These are phyloP conservation scores for Chaetomiaceae sp. DNA, from an alignment of 2,329 filamentous ascomycete genomes.

Conservation along the genomic window DNA sequence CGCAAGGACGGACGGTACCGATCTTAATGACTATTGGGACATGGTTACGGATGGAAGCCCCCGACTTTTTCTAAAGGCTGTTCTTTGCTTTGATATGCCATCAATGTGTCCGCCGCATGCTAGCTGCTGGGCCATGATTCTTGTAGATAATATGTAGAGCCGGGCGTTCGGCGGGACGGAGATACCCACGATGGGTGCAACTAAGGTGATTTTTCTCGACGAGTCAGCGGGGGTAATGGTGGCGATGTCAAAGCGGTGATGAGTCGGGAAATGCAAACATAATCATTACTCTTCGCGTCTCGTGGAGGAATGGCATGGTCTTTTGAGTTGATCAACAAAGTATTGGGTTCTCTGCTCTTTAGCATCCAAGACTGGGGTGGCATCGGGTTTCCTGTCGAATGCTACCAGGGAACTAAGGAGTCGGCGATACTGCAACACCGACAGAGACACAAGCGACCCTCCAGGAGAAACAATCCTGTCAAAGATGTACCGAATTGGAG, in stretches of 20 bases:
- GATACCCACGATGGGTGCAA: slow-evolving; percentile 21
- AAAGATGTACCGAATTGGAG: too few relatives aligned
- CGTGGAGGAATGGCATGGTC: too few relatives aligned
- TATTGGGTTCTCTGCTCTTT: too few relatives aligned
- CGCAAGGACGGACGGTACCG: slow-evolving; percentile 17
- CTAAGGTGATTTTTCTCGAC: neutral
- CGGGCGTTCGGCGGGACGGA: slow-evolving; percentile 17
- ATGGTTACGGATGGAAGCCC: slow-evolving; percentile 15
- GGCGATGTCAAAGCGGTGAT: slow-evolving; percentile 1
- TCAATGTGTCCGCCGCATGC: slow-evolving; percentile 15
- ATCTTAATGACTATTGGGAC: slow-evolving; percentile 24
- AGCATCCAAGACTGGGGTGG: too few relatives aligned
- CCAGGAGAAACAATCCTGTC: too few relatives aligned
- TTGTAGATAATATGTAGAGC: slow-evolving; percentile 23
- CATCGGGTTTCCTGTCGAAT: too few relatives aligned
- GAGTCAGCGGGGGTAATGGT: slow-evolving; percentile 8
- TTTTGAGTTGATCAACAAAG: too few relatives aligned
- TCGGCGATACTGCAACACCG: too few relatives aligned
- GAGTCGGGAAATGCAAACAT: slow-evolving; percentile 3
- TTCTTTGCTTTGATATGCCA: slow-evolving; percentile 19
- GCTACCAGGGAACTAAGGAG: too few relatives aligned
- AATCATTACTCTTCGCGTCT: too few relatives aligned
- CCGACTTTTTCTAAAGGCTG: slow-evolving; percentile 13
- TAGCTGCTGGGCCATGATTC: slow-evolving; percentile 11
- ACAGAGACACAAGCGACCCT: too few relatives aligned